Evolutionary conservation across 83 land plant species (phyloP).

Genomic region (Thuja plicata): DNA sequence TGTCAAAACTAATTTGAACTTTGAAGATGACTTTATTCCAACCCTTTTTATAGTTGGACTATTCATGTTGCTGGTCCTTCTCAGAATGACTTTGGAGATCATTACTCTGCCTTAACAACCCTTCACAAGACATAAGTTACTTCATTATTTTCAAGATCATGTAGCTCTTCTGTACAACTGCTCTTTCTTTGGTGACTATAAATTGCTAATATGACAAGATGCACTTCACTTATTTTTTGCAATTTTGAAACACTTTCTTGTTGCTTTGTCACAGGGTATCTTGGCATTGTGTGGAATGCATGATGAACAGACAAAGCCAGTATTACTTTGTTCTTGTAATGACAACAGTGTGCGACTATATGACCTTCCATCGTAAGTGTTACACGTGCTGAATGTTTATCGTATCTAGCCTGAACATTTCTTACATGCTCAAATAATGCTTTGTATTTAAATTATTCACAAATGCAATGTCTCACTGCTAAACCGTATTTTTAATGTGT

Average conservation of each 20-base stretch:
- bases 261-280: conserved; percentile 47
- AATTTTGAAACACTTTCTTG: not conserved
- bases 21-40: too few species aligned
- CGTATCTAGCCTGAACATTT: not conserved
- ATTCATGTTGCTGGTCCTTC: too few species aligned
- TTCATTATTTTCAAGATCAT: too few species aligned
- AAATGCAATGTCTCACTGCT: not conserved
- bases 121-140: too few species aligned
- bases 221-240: not conserved
- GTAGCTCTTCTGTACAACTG: too few species aligned
- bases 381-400: not conserved
- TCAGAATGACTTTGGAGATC: too few species aligned
- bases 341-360: conserved; percentile 49
- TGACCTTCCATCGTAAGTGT: conserved; percentile 69
- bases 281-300: conserved; percentile 51
- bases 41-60: too few species aligned
- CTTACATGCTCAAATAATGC: not conserved
- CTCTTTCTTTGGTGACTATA: too few species aligned
- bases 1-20: too few species aligned
- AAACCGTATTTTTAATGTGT: not conserved
- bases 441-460: not conserved
- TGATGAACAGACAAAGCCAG: conserved; percentile 54
- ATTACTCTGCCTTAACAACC: too few species aligned
- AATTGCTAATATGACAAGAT: not conserved
- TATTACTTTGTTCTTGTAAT: conserved; percentile 61